phyloP scores from a whole-genome alignment of 305 asterid genomes.

The Fraxinus latifolia region DNA sequence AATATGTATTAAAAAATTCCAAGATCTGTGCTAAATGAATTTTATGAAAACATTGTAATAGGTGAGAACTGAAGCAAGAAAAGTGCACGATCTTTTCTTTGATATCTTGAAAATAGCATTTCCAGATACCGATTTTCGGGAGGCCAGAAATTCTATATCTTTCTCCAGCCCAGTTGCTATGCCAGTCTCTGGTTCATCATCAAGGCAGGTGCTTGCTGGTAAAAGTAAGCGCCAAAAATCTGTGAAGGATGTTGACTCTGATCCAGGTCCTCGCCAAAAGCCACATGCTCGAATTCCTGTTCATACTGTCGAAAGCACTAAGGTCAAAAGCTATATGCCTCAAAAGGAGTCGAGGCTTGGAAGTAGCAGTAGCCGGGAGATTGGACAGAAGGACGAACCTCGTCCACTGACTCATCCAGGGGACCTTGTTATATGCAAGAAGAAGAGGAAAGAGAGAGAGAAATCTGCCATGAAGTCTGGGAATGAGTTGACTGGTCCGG shows the following conservation, averaged over 20 bases:
- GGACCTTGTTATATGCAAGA: slow-evolving; percentile 94
- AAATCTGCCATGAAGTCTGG: slow-evolving; percentile 52
- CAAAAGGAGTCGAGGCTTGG: slow-evolving; percentile 55
- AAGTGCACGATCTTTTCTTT: slow-evolving; percentile 96
- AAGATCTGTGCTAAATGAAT: slow-evolving; percentile 12
- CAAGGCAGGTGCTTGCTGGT: slow-evolving; percentile 48
- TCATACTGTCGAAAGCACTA: slow-evolving; percentile 43
- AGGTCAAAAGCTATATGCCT: slow-evolving; percentile 33
- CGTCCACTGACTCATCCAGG: slow-evolving; percentile 80
- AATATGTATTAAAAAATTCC: neutral
- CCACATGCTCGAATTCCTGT: slow-evolving; percentile 53
- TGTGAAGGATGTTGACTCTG: slow-evolving; percentile 49
- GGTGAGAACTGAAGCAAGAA: slow-evolving; percentile 91
- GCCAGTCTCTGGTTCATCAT: slow-evolving; percentile 51
- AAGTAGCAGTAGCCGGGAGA: slow-evolving; percentile 47
- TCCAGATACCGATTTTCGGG: slow-evolving; percentile 81
- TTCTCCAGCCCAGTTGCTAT: slow-evolving; percentile 46
- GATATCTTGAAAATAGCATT: slow-evolving; percentile 81
- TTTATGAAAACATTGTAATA: slow-evolving; percentile 31
- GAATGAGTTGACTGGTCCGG: slow-evolving; percentile 55
- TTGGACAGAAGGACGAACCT: slow-evolving; percentile 43
- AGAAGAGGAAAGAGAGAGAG: slow-evolving; percentile 93
- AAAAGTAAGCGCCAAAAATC: slow-evolving; percentile 59
- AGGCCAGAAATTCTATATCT: slow-evolving; percentile 66
- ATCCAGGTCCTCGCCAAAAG: slow-evolving; percentile 55